These are phyloP conservation scores for Colletotrichum liriopes DNA, from an alignment of 2,329 filamentous ascomycete species.

Conservation along the genomic window DNA sequence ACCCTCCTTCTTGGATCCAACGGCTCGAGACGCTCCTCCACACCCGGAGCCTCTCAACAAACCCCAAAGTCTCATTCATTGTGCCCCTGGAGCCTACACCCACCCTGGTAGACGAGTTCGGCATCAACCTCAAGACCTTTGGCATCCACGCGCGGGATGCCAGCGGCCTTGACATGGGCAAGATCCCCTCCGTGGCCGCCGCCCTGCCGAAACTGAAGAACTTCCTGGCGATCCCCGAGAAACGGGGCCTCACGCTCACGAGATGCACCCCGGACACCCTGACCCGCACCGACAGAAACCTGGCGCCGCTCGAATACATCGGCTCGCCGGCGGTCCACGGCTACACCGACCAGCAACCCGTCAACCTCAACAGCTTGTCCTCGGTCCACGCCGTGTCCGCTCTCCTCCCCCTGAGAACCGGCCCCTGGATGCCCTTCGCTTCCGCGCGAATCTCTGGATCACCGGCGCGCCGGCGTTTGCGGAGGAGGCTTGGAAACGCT, in stretches of 20 bases:
- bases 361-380: conserved; percentile 44
- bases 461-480: conserved; percentile 41
- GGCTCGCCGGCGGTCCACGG: conserved; percentile 44
- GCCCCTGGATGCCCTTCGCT: conserved; percentile 44
- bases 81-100: conserved; percentile 10
- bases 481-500: conserved; percentile 44
- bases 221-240: conserved; percentile 33
- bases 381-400: conserved; percentile 44
- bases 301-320: conserved; percentile 43
- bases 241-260: conserved; percentile 37
- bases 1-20: conserved; percentile 4
- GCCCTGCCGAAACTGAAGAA: conserved; percentile 42
- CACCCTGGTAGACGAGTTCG: conserved; percentile 2
- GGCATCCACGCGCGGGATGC: conserved; percentile 43
- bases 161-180: conserved; percentile 39
- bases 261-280: conserved; percentile 41
- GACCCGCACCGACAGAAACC: conserved; percentile 39
- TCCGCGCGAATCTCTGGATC: conserved; percentile 45
- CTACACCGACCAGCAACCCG: conserved; percentile 45
- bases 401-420: conserved; percentile 35
- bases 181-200: conserved; percentile 35
- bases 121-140: conserved; percentile 30
- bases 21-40: conserved; percentile 14
- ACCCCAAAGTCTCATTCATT: background rate
- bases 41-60: conserved; percentile 1